Evolutionary conservation across 2,329 filamentous ascomycete species (phyloP), one percentile per base, ranked within the genome.

Genomic region (Curvularia sp.): DNA sequence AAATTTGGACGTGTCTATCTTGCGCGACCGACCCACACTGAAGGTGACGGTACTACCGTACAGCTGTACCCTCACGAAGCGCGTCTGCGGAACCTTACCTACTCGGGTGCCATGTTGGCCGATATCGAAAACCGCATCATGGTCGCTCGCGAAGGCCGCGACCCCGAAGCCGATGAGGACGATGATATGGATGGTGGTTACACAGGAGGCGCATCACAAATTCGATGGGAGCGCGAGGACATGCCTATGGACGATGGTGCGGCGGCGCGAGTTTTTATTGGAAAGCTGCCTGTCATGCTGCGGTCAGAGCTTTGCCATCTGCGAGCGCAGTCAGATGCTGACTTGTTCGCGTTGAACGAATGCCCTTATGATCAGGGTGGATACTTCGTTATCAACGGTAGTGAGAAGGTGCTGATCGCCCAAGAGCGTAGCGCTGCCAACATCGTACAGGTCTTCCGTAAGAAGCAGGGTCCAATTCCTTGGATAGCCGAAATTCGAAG

Each of bases 351-450:
- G 47, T 89, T 96, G 78, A 97, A 97, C 74, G 95, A 99, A 79
- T 99, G 95, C 68, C 95, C 95, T 0, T 99, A 97, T 77, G 95
- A 99, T 73, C 95, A 97, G 74, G 95, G 95, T 67, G 95, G 95
- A 66, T 99, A 99, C 79, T 99, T 99, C 75, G 92, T 99, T 71
- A 99, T 99, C 84, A 99, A 99, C 80, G 95, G 95, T 43, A 96
- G 92, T 78, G 95, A 99, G 76, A 99, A 99, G 84, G 95, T 99
- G 22, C 82, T 99, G 68, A 99, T 99, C 71, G 95, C 95, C 1
- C 95, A 99, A 77, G 95, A 99, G 79, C 90, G 95, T 62, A 97
- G 93, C 75, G 95, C 95, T 41, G 95, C 94, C 74, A 99, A 99
- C 75, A 99, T 98, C 58, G 95, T 99, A 5, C 95, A 99, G 79